Evolutionary conservation across 192 early-diverging fungal genomes (phyloP), one percentile per base, ranked within the genome.

Genomic region (Kappamyces sp.): DNA sequence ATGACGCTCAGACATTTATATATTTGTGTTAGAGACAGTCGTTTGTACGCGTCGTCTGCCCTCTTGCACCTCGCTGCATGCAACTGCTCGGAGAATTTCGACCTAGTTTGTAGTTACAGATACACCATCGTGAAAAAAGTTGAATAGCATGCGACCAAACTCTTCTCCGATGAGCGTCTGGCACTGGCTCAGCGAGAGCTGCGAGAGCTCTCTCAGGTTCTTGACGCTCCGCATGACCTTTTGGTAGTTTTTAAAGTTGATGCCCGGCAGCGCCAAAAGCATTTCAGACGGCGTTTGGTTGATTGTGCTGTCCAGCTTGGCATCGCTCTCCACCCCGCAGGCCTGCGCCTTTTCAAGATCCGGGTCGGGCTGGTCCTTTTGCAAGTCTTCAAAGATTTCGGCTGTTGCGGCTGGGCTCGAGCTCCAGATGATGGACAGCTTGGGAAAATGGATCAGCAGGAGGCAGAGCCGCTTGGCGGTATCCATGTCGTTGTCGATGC

Each of bases 331-430:
- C 15, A 87, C 74, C 7, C 93, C 94, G 32, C 88, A 71, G 2
- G 77, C 65, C 46, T 84, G 75, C 0, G 91, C 92, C 2, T 69
- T 68, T 10, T 85, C 78, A 13, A 70, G 62, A 53, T 88, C 77
- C 0, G 95, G 94, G 49, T 93, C 90, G 7, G 76, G 75, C 40
- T 86, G 79, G 37, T 83, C 73, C 75, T 85, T 78, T 75, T 98
- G 96, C 51, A 98, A 74, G 68, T 97, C 90, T 42, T 86, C 77
- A 65, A 98, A 95, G 42, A 98, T 90, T 36, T 82, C 78, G 3
- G 90, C 91, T 0, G 92, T 94, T 35, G 86, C 90, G 54, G 85
- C 72, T 2, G 89, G 88, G 66, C 87, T 90, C 23, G 82, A 73
- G 40, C 87, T 89, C 96, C 96, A 98, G 23, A 97, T 75, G 7